Percentiles rank a stretch among this genome's conserved stretches.
These are phyloP conservation scores for Penicillium alfredii DNA, from an alignment of 495 filamentous ascomycete genomes.

Conservation along the genomic window DNA sequence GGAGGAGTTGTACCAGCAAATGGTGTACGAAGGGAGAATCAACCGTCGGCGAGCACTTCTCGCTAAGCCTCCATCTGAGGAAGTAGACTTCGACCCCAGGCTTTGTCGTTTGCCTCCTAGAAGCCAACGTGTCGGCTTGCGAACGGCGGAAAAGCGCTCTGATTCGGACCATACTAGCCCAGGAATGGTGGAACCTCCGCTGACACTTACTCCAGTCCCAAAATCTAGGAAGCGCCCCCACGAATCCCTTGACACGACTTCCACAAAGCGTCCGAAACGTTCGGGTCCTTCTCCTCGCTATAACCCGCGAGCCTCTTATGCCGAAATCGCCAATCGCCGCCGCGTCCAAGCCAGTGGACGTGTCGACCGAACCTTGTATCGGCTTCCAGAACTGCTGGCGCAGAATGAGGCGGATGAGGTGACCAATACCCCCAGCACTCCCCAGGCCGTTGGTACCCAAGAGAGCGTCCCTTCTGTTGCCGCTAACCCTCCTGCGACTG, in stretches of 20 bases:
- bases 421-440: background rate
- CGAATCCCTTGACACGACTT: too few species aligned
- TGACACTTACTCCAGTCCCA: conserved; percentile 1
- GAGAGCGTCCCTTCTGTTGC: conserved; percentile 2
- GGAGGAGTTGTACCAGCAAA: too few species aligned
- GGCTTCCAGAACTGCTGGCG: conserved; percentile 29
- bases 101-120: too few species aligned
- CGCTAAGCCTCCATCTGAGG: too few species aligned
- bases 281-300: too few species aligned
- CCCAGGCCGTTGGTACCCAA: conserved; percentile 6
- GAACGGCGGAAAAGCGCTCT: too few species aligned
- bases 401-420: conserved; percentile 21
- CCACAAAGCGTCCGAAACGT: too few species aligned
- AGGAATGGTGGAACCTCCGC: conserved; percentile 1
- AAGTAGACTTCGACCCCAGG: too few species aligned
- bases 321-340: conserved; percentile 27
- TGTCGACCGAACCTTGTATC: conserved; percentile 30
- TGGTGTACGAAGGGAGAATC: too few species aligned
- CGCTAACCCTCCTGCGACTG: background rate
- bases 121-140: too few species aligned
- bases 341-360: conserved; percentile 23
- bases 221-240: conserved; percentile 3
- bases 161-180: too few species aligned
- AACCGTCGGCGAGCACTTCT: too few species aligned
- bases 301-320: conserved; percentile 20